A percentile compares a stretch with the other conserved stretches of the same genome.
phyloP scores from a whole-genome alignment of 371 early-diverging fungal species.

The Circinella umbellata region DNA sequence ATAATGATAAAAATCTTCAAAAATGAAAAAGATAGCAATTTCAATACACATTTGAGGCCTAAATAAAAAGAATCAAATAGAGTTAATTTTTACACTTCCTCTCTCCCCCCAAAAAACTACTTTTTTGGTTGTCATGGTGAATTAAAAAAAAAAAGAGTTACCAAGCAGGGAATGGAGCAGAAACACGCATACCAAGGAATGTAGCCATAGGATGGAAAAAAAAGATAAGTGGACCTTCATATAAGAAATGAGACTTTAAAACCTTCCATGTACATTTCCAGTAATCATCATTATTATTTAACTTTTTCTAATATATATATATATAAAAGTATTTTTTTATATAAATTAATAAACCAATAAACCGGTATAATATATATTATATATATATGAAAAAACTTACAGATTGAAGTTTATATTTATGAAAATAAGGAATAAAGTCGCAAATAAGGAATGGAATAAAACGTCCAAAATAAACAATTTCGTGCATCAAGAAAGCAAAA shows the following conservation, averaged over 20 bases:
- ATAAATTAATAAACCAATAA: too few species aligned
- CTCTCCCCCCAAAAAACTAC: too few species aligned
- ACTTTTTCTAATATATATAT: conserved; percentile 56
- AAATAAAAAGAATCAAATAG: not conserved
- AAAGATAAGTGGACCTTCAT: conserved; percentile 87
- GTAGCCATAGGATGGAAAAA: conserved; percentile 85
- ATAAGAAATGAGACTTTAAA: conserved; percentile 72
- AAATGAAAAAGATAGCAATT: conserved; percentile 75
- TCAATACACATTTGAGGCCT: conserved; percentile 50
- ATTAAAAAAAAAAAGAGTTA: conserved; percentile 37
- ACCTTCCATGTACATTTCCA: conserved; percentile 80
- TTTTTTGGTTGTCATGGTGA: not conserved
- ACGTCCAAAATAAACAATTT: conserved; percentile 80
- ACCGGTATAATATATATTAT: too few species aligned
- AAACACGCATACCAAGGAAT: conserved; percentile 82
- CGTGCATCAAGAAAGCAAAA: conserved; percentile 74
- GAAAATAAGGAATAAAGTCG: conserved; percentile 34
- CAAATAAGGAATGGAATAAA: conserved; percentile 77
- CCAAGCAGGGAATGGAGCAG: conserved; percentile 85
- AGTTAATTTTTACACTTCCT: too few species aligned
- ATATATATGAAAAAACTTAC: too few species aligned
- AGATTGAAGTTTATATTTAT: conserved; percentile 31
- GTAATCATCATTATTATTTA: conserved; percentile 66
- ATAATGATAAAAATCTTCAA: conserved; percentile 86
- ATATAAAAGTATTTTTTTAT: too few species aligned